These are phyloP conservation scores for Herpetospermum pedunculosum DNA, from an alignment of 306 rosid species.

Conservation along the genomic window DNA sequence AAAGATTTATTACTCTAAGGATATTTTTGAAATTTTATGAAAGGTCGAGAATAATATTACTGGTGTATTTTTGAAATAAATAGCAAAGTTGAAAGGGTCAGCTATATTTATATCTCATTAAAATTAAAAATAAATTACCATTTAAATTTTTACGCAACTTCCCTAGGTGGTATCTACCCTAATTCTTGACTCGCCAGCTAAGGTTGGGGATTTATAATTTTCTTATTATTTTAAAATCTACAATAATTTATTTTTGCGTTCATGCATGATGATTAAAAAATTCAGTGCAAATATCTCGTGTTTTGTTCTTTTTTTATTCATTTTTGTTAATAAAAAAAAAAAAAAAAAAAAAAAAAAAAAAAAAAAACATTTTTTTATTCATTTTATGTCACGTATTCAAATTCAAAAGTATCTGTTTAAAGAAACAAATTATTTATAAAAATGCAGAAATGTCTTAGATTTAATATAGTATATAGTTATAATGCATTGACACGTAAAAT, in stretches of 20 bases:
- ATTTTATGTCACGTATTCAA: background rate
- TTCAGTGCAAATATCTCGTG: background rate
- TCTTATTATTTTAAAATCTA: background rate
- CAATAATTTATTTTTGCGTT: background rate
- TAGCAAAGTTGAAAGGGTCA: too few relatives aligned
- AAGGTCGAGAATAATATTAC: too few relatives aligned
- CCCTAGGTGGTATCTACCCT: background rate
- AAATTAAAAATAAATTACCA: background rate
- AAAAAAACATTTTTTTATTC: too few relatives aligned
- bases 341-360: too few relatives aligned
- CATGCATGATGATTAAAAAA: background rate
- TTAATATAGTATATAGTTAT: too few relatives aligned
- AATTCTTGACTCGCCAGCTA: background rate
- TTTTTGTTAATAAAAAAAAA: background rate
- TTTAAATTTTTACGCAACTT: background rate
- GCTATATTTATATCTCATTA: background rate
- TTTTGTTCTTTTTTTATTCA: background rate
- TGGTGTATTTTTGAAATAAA: too few relatives aligned
- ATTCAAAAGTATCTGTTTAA: background rate
- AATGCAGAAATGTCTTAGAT: background rate
- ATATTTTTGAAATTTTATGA: too few relatives aligned
- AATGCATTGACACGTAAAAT: too few relatives aligned
- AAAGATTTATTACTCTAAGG: too few relatives aligned
- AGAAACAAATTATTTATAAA: background rate
- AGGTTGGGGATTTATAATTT: too few relatives aligned